Base-by-base conservation (phyloP, 257 asterid species). In the Vinca minor region DNA sequence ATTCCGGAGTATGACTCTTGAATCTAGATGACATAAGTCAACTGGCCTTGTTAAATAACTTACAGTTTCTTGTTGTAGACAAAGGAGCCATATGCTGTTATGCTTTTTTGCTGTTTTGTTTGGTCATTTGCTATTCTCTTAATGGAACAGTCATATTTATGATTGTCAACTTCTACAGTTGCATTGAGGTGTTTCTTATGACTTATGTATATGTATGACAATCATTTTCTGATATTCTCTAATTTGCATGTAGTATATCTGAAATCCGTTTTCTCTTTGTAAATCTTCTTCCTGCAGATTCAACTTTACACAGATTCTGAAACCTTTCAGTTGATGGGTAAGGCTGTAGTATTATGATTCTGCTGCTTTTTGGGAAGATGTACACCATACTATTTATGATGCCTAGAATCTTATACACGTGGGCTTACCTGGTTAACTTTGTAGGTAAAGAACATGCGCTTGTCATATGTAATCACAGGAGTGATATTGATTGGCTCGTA, bases 401-500 rank as follows among this genome's bases (percentile, higher is more conserved):
- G 21, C 38, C 21, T 3, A 11, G 38, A 13, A 14, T 26, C 38
- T 13, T 11, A 54, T 28, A 14, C n/a, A 12, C n/a, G 49, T 39
- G 47, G 20, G 56, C 56, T 62, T 59, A 41, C 42, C 62, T 65
- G 73, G 46, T 69, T 39, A 47, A 76, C 42, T 29, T 78, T 73
- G 61, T 85, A 89, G 98, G 98, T 72, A 82, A 81, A 75, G 98
- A 92, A 70, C 96, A 92, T 63, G 97, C 98, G 29, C 96, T 92
- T 67, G 81, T 89, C 69, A 75, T 89, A 26, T 71, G 68, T 61
- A 92, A 89, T 73, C 98, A 92, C 82, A 81, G 75, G 78, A 89
- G 98, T 77, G 98, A 92, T 76, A 89, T 92, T 59, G 98, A 92
- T 76, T 92, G 98, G 98, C 96, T 92, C 73, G 98, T 89, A 63